Evolutionary conservation across 176 grass and related monocot species (phyloP), one percentile per base, ranked within the genome.

Genomic region (Echinochloa phyllopogon): DNA sequence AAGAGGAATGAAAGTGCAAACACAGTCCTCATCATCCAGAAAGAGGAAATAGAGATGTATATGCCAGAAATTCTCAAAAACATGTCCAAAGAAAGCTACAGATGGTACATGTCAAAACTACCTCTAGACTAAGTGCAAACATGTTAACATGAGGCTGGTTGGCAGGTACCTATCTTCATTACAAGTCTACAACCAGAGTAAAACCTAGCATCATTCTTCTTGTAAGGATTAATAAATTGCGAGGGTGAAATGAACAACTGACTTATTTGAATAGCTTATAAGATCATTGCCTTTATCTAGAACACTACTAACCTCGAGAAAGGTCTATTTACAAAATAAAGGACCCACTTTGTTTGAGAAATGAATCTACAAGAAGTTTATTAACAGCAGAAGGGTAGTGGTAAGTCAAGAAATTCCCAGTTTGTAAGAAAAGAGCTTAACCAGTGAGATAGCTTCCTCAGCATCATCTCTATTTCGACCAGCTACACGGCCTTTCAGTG

Each of bases 371-470:
- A 77, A 66, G 10, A 76, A 76, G 53, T 7, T 77, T 76, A 63
- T 63, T 63, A 65, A 16, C 36, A 69, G 63, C 25, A 82, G 9
- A 36, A 10, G 82, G 76, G 47, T 82, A 79, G 56, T 79, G 24
- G 44, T 67, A 84, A 40, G 2, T 41, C 43, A 49, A 12, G 9
- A 69, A 40, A 51, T 41, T 83, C 65, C 7, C 56, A 41, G 41
- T 33, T 83, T 65, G 61, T 58, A 62, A 75, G 4, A 65, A 41
- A 72, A 84, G 66, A 73, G 42, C 59, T 79, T 76, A 85, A 98
- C 96, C 96, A 98, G 82, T 37, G 96, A 98, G 63, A 98, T 98
- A 69, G 95, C 95, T 93, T 98, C 93, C 53, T 98, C 96, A 81
- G 93, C 87, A 80, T 98, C 96, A 64, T 98, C 96, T 86, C 89